Base-by-base conservation (phyloP, 176 grass and related monocot species). In the Alopecurus myosuroides region DNA sequence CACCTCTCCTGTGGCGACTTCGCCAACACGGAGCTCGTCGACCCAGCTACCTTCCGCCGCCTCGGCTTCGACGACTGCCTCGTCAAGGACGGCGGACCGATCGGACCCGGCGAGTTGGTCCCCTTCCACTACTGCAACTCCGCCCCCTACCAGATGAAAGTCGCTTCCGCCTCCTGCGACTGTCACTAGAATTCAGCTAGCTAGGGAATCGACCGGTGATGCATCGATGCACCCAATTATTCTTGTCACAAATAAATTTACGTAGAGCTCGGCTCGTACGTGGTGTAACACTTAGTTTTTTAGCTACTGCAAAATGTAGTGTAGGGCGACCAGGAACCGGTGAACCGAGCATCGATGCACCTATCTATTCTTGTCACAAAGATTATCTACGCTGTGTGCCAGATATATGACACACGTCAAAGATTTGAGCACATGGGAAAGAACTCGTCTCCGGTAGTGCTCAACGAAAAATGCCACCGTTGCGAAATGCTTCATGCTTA, bases 1-100 rank as follows among this genome's bases (percentile, higher is more conserved):
- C 79, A 81, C 63, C 22, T 69, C 63, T n/a, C 79, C 22, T 81
- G 79, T 45, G 79, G 63, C 31, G 22, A 68, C 44, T 81, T 81
- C 46, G 45, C 79, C 6, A 67, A 44, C 29, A 67, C 44, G 4
- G 78, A 80, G 44, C 60, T 80, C 78, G 61, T 80, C 42, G 40
- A 80, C 42, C 78, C 78, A 3, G 45, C 28, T 29, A 12, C 15
- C 42, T 80, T 80, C 30, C 61, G 63, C 11, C 78, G 78, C 42
- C 11, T 80, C 7, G 61, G 19, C 78, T 25, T 49, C 18, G 15
- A 80, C 20, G 78, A 80, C 78, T 80, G 78, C 19, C 42, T 80
- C 11, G 61, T 80, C 61, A 80, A 36, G 28, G 13, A 18, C 12
- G 79, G 79, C 4, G 31, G 31, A 0, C 14, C 44, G 3, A 11